Conservation (phyloP, 106 monocot genomes). For the Dendrobium huoshanense region DNA sequence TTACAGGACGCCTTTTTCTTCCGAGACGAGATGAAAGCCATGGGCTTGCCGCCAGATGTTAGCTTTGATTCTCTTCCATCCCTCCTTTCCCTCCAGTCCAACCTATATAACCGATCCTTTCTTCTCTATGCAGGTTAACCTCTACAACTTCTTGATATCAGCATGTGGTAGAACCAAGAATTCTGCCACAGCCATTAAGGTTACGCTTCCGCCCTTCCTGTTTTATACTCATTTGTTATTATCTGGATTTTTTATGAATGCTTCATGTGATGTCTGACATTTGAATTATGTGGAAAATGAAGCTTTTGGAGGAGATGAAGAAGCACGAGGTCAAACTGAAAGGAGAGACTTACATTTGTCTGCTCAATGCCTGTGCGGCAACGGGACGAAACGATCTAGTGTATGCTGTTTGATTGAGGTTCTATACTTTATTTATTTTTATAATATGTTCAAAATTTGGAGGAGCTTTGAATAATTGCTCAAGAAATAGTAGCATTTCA, state of each 20-base stretch:
- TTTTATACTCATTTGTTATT: neutral
- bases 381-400: slow-evolving; percentile 82
- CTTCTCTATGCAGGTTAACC: slow-evolving; percentile 58
- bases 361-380: slow-evolving; percentile 88
- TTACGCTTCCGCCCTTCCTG: slow-evolving; percentile 11
- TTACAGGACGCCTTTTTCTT: slow-evolving; percentile 92
- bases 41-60: slow-evolving; percentile 86
- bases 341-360: slow-evolving; percentile 89
- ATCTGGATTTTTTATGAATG: neutral
- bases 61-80: neutral
- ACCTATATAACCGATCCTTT: neutral
- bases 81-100: neutral
- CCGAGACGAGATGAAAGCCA: slow-evolving; percentile 87
- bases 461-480: neutral
- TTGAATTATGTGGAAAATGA: slow-evolving; percentile 24
- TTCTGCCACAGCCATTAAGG: slow-evolving; percentile 73
- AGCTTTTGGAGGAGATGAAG: slow-evolving; percentile 99
- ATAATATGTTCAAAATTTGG: neutral
- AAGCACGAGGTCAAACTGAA: slow-evolving; percentile 70
- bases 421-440: slow-evolving; percentile 2
- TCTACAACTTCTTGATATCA: slow-evolving; percentile 97
- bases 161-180: slow-evolving; percentile 90
- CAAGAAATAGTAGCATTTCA: neutral
- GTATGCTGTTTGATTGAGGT: slow-evolving; percentile 39
- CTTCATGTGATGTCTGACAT: slow-evolving; percentile 16